These are phyloP conservation scores for Flaveria ramosissima DNA, from an alignment of 129 eudicot species.

Conservation along the genomic window DNA sequence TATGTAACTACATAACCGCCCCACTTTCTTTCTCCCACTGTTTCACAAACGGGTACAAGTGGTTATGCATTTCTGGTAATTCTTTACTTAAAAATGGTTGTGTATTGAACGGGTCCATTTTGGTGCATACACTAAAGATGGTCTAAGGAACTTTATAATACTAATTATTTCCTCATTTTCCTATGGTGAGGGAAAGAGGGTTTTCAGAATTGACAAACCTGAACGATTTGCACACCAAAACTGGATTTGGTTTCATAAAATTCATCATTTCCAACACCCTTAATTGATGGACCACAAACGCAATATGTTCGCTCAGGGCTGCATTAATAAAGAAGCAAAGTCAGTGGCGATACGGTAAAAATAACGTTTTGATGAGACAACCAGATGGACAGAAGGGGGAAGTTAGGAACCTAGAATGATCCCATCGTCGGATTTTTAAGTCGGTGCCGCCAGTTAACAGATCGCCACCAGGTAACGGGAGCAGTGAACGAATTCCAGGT, in stretches of 20 bases:
- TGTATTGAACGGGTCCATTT: background rate
- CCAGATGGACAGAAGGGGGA: background rate
- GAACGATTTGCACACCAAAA: constrained; percentile 95
- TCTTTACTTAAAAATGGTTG: too few relatives aligned
- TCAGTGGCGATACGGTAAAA: constrained; percentile 18
- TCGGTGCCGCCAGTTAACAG: constrained; percentile 96
- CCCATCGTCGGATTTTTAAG: constrained; percentile 96
- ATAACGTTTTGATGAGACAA: background rate
- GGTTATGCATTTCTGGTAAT: too few relatives aligned
- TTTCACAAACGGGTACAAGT: too few relatives aligned
- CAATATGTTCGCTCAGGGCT: constrained; percentile 96
- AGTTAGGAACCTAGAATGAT: constrained; percentile 72
- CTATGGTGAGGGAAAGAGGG: background rate
- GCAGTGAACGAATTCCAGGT: constrained; percentile 91
- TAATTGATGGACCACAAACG: constrained; percentile 86
- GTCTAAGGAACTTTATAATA: background rate
- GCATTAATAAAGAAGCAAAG: constrained; percentile 36
- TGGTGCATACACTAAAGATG: background rate
- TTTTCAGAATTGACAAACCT: constrained; percentile 52
- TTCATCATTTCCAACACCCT: constrained; percentile 83
- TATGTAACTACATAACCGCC: too few relatives aligned
- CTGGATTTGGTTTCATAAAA: constrained; percentile 83
- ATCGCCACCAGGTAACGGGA: constrained; percentile 97
- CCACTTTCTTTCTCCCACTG: too few relatives aligned
- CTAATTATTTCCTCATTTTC: background rate